Percentiles rank a stretch among this genome's conserved stretches.
phyloP scores from a whole-genome alignment of 441 rosid genomes.

The Hypseocharis bilobata region DNA sequence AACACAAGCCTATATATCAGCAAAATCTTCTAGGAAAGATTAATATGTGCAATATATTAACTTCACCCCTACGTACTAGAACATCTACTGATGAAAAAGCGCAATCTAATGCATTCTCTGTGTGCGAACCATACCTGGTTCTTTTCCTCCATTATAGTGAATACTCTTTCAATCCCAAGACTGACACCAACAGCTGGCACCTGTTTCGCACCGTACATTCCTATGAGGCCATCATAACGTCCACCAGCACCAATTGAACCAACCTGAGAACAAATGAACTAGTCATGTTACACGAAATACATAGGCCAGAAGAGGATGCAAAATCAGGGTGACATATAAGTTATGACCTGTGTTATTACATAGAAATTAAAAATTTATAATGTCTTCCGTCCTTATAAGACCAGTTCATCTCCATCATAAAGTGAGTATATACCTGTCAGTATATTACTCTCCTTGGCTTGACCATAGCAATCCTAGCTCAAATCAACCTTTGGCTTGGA shows the following conservation, averaged over 20 bases:
- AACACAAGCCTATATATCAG: too few species aligned
- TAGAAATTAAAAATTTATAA: not conserved
- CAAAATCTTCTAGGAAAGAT: too few species aligned
- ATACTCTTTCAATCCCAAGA: conserved; percentile 83
- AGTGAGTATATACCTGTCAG: too few species aligned
- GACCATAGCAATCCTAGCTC: too few species aligned
- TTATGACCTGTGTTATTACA: not conserved
- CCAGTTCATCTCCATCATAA: not conserved
- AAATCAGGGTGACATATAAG: not conserved
- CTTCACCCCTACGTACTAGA: too few species aligned
- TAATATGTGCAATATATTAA: too few species aligned
- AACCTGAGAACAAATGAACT: conserved; percentile 41
- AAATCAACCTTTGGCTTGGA: too few species aligned
- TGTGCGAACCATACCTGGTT: conserved; percentile 47
- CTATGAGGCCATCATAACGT: conserved; percentile 79
- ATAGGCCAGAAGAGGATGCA: not conserved
- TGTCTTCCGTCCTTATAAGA: not conserved
- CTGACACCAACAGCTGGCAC: conserved; percentile 96
- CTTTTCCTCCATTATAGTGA: conserved; percentile 75
- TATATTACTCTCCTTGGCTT: too few species aligned
- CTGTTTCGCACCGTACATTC: conserved; percentile 74
- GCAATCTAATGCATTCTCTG: not conserved
- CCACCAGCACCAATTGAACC: conserved; percentile 96
- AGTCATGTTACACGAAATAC: not conserved
- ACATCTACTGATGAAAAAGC: not conserved